A percentile compares a stretch with the other conserved stretches of the same genome.
Conservation (phyloP, 441 rosid genomes). For the Eruca vesicaria region DNA sequence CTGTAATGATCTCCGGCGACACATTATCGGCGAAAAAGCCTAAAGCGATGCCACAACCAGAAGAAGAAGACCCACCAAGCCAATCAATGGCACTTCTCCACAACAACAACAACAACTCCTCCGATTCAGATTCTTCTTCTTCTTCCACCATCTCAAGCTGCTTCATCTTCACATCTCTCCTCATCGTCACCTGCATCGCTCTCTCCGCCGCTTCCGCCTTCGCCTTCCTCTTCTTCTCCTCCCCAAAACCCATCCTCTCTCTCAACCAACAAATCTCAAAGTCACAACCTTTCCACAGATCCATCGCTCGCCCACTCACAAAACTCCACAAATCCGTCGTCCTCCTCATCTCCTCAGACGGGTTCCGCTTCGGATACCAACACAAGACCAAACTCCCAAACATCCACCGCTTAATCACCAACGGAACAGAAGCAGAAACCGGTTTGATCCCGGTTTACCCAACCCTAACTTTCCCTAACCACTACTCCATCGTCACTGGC, state of each 20-base stretch:
- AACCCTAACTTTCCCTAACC: constrained; percentile 88
- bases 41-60: no score
- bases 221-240: constrained; percentile 71
- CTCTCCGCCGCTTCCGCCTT: constrained; percentile 70
- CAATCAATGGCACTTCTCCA: constrained; percentile 35
- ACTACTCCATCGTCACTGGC: constrained; percentile 93
- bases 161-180: constrained; percentile 52
- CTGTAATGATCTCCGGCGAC: constrained; percentile 22
- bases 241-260: constrained; percentile 22
- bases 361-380: constrained; percentile 96
- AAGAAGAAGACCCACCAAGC: constrained; percentile 29
- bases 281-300: constrained; percentile 21
- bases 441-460: constrained; percentile 94
- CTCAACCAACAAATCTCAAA: constrained; percentile 8
- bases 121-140: background rate
- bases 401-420: constrained; percentile 66
- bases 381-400: constrained; percentile 70
- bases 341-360: constrained; percentile 80
- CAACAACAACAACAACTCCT: background rate
- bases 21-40: constrained; percentile 8
- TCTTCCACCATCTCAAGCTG: constrained; percentile 66
- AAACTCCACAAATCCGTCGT: constrained; percentile 69
- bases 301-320: constrained; percentile 52
- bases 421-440: constrained; percentile 83
- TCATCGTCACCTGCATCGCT: constrained; percentile 57